A percentile compares a stretch with the other conserved stretches of the same genome.
Conservation (phyloP, 106 monocot genomes). For the Amphibolis antarctica region DNA sequence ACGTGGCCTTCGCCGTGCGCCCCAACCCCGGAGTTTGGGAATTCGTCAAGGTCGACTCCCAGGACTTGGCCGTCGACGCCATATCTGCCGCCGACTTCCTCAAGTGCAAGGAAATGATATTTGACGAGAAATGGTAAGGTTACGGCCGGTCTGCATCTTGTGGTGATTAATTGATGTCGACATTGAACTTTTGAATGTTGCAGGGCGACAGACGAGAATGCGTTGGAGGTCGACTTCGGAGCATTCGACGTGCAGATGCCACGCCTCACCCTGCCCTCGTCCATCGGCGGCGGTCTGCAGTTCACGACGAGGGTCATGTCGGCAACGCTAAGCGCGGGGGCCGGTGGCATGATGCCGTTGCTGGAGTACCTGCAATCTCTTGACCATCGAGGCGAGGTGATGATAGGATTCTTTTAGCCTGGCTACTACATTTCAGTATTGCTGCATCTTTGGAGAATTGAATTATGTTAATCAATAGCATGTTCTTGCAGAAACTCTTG, state of each 20-base stretch:
- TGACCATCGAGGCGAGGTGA: constrained; percentile 52
- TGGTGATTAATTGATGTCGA: not conserved
- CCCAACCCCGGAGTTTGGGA: constrained; percentile 88
- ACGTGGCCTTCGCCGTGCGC: constrained; percentile 70
- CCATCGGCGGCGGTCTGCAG: constrained; percentile 68
- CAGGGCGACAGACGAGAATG: constrained; percentile 81
- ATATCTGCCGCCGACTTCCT: constrained; percentile 63
- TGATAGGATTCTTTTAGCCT: no score
- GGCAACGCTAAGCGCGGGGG: constrained; percentile 28
- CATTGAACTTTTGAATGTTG: not conserved
- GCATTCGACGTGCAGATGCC: constrained; percentile 53
- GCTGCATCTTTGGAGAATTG: no score
- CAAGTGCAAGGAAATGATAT: constrained; percentile 70
- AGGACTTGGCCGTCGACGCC: constrained; percentile 59
- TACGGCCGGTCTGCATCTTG: no score
- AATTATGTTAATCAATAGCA: no score
- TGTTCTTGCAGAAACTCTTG: constrained; percentile 79
- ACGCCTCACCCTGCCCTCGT: constrained; percentile 62
- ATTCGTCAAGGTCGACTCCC: constrained; percentile 66
- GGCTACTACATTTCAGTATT: no score
- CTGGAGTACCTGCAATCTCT: constrained; percentile 68
- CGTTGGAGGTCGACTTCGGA: constrained; percentile 85
- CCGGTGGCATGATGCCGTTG: constrained; percentile 49
- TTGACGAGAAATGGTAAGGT: constrained; percentile 85
- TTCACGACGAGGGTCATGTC: constrained; percentile 51